These are phyloP conservation scores for Aspergillus asperescens DNA, from an alignment of 495 filamentous ascomycete species.

Conservation along the genomic window DNA sequence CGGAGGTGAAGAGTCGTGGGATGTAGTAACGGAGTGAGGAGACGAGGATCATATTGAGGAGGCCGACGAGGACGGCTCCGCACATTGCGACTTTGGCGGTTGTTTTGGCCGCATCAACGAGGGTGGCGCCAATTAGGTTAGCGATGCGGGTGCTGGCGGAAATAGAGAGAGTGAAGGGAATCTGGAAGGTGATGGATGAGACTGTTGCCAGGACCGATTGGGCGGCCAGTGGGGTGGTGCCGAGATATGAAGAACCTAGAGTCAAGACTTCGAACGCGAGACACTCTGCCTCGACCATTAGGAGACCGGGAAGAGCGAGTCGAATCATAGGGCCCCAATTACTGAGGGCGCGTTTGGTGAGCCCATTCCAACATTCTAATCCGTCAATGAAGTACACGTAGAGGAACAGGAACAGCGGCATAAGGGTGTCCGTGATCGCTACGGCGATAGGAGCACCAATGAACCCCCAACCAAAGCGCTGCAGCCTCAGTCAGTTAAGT, in stretches of 20 bases:
- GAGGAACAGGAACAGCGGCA: conserved; percentile 66
- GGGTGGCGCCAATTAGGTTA: conserved; percentile 62
- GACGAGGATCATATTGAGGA: conserved; percentile 70
- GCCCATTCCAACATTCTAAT: conserved; percentile 73
- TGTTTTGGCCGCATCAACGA: conserved; percentile 64
- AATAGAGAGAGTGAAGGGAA: conserved; percentile 61
- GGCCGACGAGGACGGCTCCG: conserved; percentile 60
- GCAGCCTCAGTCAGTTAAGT: neutral
- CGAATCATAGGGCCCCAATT: conserved; percentile 88
- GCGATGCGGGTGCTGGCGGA: conserved; percentile 59
- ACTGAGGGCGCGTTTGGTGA: conserved; percentile 59
- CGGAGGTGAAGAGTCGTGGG: conserved; percentile 72
- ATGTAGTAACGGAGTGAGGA: conserved; percentile 59
- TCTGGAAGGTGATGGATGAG: conserved; percentile 57
- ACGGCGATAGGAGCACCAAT: conserved; percentile 81
- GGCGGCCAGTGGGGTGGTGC: conserved; percentile 62
- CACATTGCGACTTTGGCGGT: conserved; percentile 65
- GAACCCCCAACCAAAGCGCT: conserved; percentile 71
- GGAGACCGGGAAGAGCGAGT: conserved; percentile 75
- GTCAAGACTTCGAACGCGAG: conserved; percentile 80
- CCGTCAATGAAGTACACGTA: conserved; percentile 60
- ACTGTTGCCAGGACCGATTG: conserved; percentile 62
- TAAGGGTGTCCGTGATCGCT: conserved; percentile 72
- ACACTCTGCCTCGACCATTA: conserved; percentile 91
- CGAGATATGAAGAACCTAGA: conserved; percentile 64